Evolutionary conservation across 495 filamentous ascomycete species (phyloP), one percentile per base, ranked within the genome.

Genomic region (Hypoxylon subgilvum): DNA sequence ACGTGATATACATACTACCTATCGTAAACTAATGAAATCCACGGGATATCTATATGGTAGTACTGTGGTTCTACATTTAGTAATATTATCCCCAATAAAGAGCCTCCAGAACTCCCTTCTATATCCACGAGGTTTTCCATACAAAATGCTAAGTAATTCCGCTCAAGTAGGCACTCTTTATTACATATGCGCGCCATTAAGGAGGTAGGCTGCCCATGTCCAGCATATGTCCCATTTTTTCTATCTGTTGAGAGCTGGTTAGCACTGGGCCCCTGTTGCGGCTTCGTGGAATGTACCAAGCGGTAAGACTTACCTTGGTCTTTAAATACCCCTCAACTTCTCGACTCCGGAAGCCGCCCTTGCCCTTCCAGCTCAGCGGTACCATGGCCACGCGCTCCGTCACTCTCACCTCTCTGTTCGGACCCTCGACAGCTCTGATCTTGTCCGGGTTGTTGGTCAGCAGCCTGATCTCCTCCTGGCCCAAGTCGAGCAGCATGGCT

Each of bases 401-500:
- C 5, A 98, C 93, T 39, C 85, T 80, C 4, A 97, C 80, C 75
- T 97, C 92, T 16, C 91, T 79, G 54, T 88, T 88, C 0, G 91
- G 90, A 0, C 94, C 94, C 67, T 98, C 94, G 6, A 98, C 89
- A 1, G 94, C 94, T 18, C 91, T 81, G 23, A 97, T 87, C 77
- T 98, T 98, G 61, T 98, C 94, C 0, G 94, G 94, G 66, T 98
- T 98, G 71, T 98, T 98, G n/a, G 94, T 98, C 54, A 98, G 75
- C 27, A 98, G 72, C 49, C 89, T 77, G 41, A 97, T 86, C 9
- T 94, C 91, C 16, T 78, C 72, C 34, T 87, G 81, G 0, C 89
- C 91, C 23, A 98, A 77, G 77, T 98, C 94, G 49, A 86, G 74
- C 31, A 98, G 77, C 79, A 98, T 97, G 3, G 92, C 91, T 3